phyloP scores from a whole-genome alignment of 306 rosid genomes.

The Trifolium fragiferum region DNA sequence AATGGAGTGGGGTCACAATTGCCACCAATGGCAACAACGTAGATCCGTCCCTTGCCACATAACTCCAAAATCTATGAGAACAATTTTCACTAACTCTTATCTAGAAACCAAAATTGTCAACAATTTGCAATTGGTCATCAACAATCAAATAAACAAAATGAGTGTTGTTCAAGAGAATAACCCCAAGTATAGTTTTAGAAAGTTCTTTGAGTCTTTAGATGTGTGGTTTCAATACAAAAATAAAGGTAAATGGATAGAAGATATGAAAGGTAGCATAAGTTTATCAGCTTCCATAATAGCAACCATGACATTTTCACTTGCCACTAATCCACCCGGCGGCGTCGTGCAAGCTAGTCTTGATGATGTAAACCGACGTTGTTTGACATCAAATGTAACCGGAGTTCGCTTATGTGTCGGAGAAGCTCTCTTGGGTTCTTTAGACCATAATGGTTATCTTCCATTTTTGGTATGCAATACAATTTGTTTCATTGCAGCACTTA shows the following conservation, averaged over 20 bases:
- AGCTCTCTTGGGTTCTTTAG: not conserved
- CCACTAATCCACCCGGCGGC: conserved; percentile 23
- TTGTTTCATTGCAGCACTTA: not conserved
- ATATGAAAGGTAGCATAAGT: conserved; percentile 18
- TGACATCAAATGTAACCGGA: no score
- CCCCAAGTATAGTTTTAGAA: not conserved
- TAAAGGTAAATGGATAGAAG: not conserved
- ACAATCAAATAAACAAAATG: not conserved
- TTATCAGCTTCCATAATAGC: conserved; percentile 14
- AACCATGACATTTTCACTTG: conserved; percentile 23
- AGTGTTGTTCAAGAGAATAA: not conserved
- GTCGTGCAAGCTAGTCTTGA: not conserved
- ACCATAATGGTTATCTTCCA: fast-evolving
- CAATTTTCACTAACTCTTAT: no score
- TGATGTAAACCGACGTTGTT: no score
- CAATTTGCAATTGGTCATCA: not conserved
- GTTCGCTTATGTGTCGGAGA: not conserved
- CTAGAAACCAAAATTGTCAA: not conserved
- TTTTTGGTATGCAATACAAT: conserved; percentile 19
- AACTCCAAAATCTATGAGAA: no score
- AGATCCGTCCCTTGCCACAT: no score
- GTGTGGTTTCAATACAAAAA: not conserved
- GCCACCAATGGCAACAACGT: no score
- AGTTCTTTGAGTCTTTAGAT: not conserved
- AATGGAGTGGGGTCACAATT: no score